A percentile compares a stretch with the other conserved stretches of the same genome.
These are phyloP conservation scores for Phytophthora megakarya DNA, from an alignment of 352 stramenopile species.

Conservation along the genomic window DNA sequence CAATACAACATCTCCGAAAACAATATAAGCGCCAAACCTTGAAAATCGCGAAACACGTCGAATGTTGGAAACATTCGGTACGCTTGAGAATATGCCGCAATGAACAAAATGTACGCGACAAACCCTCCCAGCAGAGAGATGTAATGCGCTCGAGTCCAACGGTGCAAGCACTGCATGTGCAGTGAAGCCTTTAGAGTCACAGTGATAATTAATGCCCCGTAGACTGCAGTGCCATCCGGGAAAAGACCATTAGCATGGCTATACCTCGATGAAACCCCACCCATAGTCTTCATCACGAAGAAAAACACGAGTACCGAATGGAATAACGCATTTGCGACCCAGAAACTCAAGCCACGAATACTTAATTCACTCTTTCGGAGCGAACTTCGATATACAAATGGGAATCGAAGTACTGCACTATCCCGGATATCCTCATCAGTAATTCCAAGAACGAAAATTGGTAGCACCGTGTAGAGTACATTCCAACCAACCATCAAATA, in stretches of 20 bases:
- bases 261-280: conserved; percentile 40
- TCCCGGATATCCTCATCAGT: conserved; percentile 85
- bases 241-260: conserved; percentile 72
- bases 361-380: conserved; percentile 67
- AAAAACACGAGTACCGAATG: conserved; percentile 80
- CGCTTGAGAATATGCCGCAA: conserved; percentile 67
- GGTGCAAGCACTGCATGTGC: conserved; percentile 77
- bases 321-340: conserved; percentile 75
- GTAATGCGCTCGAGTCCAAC: conserved; percentile 79
- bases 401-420: conserved; percentile 68
- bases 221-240: conserved; percentile 73
- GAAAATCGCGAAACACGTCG: conserved; percentile 80
- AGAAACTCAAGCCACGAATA: conserved; percentile 59
- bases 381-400: conserved; percentile 81
- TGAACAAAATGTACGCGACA: conserved; percentile 70
- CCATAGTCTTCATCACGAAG: conserved; percentile 55
- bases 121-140: conserved; percentile 71
- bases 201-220: conserved; percentile 77
- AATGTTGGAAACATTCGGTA: conserved; percentile 66
- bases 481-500: conserved; percentile 95
- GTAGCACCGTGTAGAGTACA: conserved; percentile 93
- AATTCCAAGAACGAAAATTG: conserved; percentile 92
- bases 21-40: conserved; percentile 60
- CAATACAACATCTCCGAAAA: conserved; percentile 66
- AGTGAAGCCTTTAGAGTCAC: conserved; percentile 77